Evolutionary conservation across 176 grass and related monocot genomes (phyloP).

Genomic region (Olyra latifolia): DNA sequence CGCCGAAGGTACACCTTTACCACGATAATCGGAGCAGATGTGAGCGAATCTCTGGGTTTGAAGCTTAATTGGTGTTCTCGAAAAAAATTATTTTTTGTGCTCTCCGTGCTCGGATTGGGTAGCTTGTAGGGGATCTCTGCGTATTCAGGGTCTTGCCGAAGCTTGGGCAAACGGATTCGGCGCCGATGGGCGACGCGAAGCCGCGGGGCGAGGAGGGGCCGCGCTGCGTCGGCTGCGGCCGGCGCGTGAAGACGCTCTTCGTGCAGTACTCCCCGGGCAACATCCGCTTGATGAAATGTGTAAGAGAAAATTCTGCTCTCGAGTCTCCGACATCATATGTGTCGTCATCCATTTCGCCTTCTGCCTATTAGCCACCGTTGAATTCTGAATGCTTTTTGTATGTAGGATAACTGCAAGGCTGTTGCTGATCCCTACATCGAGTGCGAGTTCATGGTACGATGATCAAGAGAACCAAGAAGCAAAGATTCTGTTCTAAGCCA

Average conservation of each 20-base stretch:
- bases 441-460: slow-evolving; percentile 89
- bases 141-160: not conserved
- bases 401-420: slow-evolving; percentile 76
- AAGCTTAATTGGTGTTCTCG: not conserved
- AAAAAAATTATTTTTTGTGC: not conserved
- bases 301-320: slow-evolving; percentile 20
- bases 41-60: not conserved
- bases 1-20: not conserved
- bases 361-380: not conserved
- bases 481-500: no score
- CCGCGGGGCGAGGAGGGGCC: slow-evolving; percentile 24
- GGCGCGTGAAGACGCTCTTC: slow-evolving; percentile 59
- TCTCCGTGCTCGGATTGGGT: not conserved
- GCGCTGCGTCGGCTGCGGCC: slow-evolving; percentile 77
- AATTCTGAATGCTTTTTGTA: not conserved
- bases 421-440: slow-evolving; percentile 95
- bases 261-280: slow-evolving; percentile 94
- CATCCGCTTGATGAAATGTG: slow-evolving; percentile 98
- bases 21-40: not conserved
- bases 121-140: no score
- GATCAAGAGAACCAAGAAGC: no score
- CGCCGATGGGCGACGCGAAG: slow-evolving; percentile 15
- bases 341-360: not conserved
- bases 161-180: not conserved
- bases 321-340: not conserved